These are phyloP conservation scores for Aspergillus kassunensis DNA, from an alignment of 495 filamentous ascomycete species.

Conservation along the genomic window DNA sequence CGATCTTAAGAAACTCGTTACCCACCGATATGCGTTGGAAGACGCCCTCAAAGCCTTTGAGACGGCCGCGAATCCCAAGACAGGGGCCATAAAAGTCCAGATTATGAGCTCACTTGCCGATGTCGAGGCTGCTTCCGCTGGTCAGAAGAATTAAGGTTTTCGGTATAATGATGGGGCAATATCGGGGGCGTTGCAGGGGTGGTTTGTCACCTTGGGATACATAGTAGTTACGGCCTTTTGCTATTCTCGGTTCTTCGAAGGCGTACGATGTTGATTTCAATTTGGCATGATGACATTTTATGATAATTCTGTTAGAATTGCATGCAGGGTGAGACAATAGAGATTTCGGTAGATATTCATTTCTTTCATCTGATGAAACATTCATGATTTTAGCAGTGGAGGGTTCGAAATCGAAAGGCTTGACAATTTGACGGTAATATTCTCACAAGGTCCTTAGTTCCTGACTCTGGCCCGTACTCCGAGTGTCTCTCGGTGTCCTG, in stretches of 20 bases:
- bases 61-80: slow-evolving; percentile 80
- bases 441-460: too few species aligned
- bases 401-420: too few species aligned
- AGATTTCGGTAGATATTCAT: slow-evolving; percentile 20
- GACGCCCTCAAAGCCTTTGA: slow-evolving; percentile 86
- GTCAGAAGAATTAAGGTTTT: slow-evolving; percentile 26
- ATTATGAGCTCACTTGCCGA: slow-evolving; percentile 58
- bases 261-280: slow-evolving; percentile 5
- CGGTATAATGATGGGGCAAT: not conserved
- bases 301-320: slow-evolving; percentile 19
- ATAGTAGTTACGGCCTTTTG: slow-evolving; percentile 8
- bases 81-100: slow-evolving; percentile 92
- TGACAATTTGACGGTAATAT: too few species aligned
- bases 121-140: slow-evolving; percentile 40
- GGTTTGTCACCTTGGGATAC: slow-evolving; percentile 14
- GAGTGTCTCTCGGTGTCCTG: not conserved
- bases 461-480: not conserved
- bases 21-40: slow-evolving; percentile 80
- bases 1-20: slow-evolving; percentile 75
- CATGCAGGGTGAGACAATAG: slow-evolving; percentile 16
- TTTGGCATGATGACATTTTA: slow-evolving; percentile 19
- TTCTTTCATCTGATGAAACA: not conserved
- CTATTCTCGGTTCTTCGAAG: slow-evolving; percentile 7
- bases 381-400: too few species aligned
- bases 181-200: slow-evolving; percentile 10